Evolutionary conservation across 2,329 filamentous ascomycete genomes (phyloP), one percentile per base, ranked within the genome.

Genomic region (Fusarium hainanense): DNA sequence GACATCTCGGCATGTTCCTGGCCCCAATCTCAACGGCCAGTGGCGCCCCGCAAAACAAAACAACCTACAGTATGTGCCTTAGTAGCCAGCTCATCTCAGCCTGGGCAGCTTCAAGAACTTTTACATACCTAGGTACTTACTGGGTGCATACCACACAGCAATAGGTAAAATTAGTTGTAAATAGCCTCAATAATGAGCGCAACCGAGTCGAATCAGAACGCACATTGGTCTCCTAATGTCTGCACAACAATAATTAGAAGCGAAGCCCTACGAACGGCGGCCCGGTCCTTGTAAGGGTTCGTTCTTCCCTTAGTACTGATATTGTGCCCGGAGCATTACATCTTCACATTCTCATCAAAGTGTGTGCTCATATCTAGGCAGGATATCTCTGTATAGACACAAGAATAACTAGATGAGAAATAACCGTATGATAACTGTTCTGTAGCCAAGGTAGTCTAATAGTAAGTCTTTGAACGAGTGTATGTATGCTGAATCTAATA

Each of bases 1-100:
- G 48, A 57, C 54, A 54, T 68, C 49, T 52, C 44, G 59, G 49
- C 48, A 63, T 48, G 66, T 70, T 68, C 68, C 64, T 64, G 54
- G 54, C 43, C 44, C 48, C 57, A 37, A 27, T 50, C 51, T 52
- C 54, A 60, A 65, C 59, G 59, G 50, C 51, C 50, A 46, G 66
- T 69, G 65, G 59, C 58, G 64, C 59, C 64, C 66, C 54, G 64
- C 65, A 60, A 59, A 60, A 54, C 37, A 55, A 37, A 37, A 37
- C n/a, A 18, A 37, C 34, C 34, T 37, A 34, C 30, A 16, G 30
- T 28, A 25, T 8, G 25, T 30, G 16, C 30, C 28, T 28, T 28
- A 18, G 32, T 34, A 34, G 16, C 32, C 32, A 34, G 16, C 16
- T n/a, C 34, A 37, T 18, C 34, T 28, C 34, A 37, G 32, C 32